Evolutionary conservation across 2,329 filamentous ascomycete species (phyloP).

Genomic region (Grosmannia clavigera): DNA sequence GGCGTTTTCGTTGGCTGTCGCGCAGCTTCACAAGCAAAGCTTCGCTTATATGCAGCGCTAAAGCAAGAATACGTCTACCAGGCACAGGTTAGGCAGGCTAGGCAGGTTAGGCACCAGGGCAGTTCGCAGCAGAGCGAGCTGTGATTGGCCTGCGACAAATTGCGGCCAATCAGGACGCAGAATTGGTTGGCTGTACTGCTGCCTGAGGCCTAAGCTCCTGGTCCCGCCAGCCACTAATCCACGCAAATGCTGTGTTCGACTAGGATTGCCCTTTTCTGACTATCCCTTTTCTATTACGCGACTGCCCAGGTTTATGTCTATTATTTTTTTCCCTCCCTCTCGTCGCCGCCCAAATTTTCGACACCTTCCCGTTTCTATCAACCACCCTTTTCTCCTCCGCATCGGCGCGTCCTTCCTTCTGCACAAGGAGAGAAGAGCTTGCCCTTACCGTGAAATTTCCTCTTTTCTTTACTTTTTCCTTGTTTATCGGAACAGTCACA

Average conservation of each 20-base stretch:
- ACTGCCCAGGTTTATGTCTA: neutral
- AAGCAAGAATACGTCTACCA: neutral
- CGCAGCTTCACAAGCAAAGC: neutral
- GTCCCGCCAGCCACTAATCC: neutral
- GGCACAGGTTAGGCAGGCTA: neutral
- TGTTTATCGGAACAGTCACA: neutral
- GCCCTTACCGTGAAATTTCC: neutral
- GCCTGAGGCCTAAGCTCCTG: neutral
- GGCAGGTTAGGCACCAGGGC: neutral
- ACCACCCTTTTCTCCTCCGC: neutral
- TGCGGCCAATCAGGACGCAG: neutral
- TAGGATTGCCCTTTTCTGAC: neutral
- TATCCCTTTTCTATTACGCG: neutral
- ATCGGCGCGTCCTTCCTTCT: neutral
- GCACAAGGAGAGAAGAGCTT: neutral
- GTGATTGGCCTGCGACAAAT: neutral
- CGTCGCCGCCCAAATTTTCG: neutral
- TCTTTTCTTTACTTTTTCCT: neutral
- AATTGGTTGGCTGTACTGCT: neutral
- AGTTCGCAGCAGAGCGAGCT: neutral
- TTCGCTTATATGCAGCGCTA: neutral
- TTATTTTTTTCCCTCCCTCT: neutral
- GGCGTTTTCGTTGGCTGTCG: neutral
- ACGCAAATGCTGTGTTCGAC: neutral
- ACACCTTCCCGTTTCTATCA: neutral